These are phyloP conservation scores for Ceratobasidium sp. DNA, from an alignment of 1,284 basidiomycete species.

Conservation along the genomic window DNA sequence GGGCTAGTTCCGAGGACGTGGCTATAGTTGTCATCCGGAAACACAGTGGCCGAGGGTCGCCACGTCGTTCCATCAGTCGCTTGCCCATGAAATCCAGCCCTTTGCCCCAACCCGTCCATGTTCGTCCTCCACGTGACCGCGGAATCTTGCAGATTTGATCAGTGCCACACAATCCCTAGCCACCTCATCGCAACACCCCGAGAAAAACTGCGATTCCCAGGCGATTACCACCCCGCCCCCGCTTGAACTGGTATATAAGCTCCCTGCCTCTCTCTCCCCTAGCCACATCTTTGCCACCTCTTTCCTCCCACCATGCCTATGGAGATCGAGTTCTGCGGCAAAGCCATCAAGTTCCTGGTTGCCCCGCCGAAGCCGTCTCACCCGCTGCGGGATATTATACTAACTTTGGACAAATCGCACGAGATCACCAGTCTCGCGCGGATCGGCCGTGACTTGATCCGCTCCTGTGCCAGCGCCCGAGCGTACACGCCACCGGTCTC, in stretches of 20 bases:
- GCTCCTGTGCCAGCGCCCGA: slow-evolving; percentile 1
- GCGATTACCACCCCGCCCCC: background rate
- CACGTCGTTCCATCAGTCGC: slow-evolving; percentile 4
- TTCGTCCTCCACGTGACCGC: slow-evolving; percentile 11
- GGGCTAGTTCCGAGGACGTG: background rate
- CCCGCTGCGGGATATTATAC: slow-evolving; percentile 21
- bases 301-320: slow-evolving; percentile 29
- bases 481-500: slow-evolving; percentile 29
- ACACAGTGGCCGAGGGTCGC: background rate
- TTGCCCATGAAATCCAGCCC: slow-evolving; percentile 7
- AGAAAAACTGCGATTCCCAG: slow-evolving; percentile 20
- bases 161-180: slow-evolving; percentile 34
- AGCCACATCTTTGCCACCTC: slow-evolving; percentile 35
- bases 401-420: slow-evolving; percentile 3
- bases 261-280: slow-evolving; percentile 15
- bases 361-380: slow-evolving; percentile 20
- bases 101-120: slow-evolving; percentile 15
- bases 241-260: slow-evolving; percentile 38
- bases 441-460: slow-evolving; percentile 25
- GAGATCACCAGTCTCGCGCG: slow-evolving; percentile 8
- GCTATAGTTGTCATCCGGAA: slow-evolving; percentile 6
- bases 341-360: slow-evolving; percentile 22
- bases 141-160: slow-evolving; percentile 4
- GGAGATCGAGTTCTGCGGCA: slow-evolving; percentile 23
- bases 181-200: slow-evolving; percentile 18